Evolutionary conservation across 257 asterid species (phyloP).

Genomic region (Plantago major): DNA sequence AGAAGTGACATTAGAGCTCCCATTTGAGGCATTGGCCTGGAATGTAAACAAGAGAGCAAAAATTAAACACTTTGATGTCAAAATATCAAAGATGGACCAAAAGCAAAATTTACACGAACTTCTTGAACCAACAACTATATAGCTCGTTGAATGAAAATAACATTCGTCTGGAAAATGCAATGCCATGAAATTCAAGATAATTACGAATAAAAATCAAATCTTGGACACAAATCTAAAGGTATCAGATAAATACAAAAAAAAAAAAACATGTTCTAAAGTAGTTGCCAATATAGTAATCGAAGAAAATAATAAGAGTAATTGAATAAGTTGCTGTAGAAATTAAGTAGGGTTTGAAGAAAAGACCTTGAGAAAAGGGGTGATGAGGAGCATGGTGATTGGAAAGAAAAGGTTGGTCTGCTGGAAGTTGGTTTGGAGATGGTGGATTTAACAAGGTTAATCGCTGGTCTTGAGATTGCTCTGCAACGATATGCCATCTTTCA

Average conservation of each 20-base stretch:
- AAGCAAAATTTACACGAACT: background rate
- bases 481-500: conserved; percentile 48
- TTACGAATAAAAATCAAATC: too few species aligned
- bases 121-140: too few species aligned
- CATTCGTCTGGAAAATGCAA: too few species aligned
- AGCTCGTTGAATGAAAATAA: too few species aligned
- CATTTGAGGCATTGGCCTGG: conserved; percentile 53
- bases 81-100: background rate
- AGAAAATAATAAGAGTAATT: background rate
- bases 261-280: background rate
- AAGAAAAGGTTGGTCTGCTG: conserved; percentile 14
- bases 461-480: conserved; percentile 65
- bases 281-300: too few species aligned
- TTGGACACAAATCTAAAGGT: too few species aligned
- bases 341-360: background rate
- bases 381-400: conserved; percentile 21
- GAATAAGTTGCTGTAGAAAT: background rate
- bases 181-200: too few species aligned
- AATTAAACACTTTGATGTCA: background rate
- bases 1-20: conserved; percentile 62
- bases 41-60: conserved; percentile 5
- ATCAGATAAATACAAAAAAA: background rate
- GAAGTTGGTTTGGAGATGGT: conserved; percentile 44
- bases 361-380: conserved; percentile 25
- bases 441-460: conserved; percentile 56